Percentiles rank a stretch among this genome's conserved stretches.
Conservation (phyloP, 2,329 filamentous ascomycete genomes). For the Pyricularia sp. region DNA sequence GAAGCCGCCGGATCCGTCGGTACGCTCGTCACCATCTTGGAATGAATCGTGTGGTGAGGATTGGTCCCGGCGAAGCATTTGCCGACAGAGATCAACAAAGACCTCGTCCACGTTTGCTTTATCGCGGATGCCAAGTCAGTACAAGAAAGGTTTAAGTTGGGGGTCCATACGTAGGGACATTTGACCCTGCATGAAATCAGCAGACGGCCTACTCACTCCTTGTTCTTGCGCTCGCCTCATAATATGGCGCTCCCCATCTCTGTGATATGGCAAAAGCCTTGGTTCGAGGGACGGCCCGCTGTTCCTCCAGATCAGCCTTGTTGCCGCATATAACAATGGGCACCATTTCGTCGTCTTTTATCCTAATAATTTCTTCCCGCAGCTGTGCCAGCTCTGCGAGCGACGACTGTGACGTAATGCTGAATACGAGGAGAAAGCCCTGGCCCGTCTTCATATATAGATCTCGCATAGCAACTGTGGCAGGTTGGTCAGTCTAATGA, state of each 20-base stretch:
- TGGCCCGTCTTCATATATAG: constrained; percentile 91
- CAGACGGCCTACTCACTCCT: constrained; percentile 39
- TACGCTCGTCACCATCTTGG: constrained; percentile 28
- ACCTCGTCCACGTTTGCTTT: constrained; percentile 80
- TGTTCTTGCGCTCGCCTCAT: constrained; percentile 77
- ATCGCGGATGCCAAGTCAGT: background rate
- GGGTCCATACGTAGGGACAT: constrained; percentile 8
- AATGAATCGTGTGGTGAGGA: constrained; percentile 21
- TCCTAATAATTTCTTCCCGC: constrained; percentile 81
- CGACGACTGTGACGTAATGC: constrained; percentile 79
- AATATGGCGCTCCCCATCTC: constrained; percentile 82
- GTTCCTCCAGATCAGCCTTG: constrained; percentile 84
- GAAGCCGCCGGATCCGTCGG: constrained; percentile 24
- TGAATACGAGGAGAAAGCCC: constrained; percentile 86
- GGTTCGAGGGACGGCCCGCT: constrained; percentile 66
- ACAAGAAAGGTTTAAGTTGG: background rate
- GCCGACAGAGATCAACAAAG: constrained; percentile 74
- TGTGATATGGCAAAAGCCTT: constrained; percentile 80
- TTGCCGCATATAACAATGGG: constrained; percentile 89
- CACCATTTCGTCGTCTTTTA: constrained; percentile 79
- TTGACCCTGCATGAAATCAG: background rate
- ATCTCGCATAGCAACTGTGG: constrained; percentile 57
- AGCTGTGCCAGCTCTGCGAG: constrained; percentile 72
- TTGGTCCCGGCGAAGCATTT: constrained; percentile 70
- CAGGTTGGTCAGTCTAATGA: background rate